Conservation (phyloP, 2,329 filamentous ascomycete species). For the Colletotrichum sp. region DNA sequence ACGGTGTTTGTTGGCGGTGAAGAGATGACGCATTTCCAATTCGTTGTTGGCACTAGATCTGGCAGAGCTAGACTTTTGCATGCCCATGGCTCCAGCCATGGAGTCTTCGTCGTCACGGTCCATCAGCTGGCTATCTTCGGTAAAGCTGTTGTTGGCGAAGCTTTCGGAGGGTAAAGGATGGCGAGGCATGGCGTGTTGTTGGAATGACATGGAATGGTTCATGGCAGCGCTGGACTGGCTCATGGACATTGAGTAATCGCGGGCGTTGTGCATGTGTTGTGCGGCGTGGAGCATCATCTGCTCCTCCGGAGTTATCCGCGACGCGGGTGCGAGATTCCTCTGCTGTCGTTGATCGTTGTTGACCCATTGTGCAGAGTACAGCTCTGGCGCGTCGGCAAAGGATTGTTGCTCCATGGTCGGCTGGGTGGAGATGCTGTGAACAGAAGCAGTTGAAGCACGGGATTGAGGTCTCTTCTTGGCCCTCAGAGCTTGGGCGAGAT, state of each 20-base stretch:
- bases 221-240: slow-evolving; percentile 30
- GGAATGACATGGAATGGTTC: slow-evolving; percentile 26
- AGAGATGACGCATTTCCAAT: slow-evolving; percentile 78
- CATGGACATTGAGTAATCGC: slow-evolving; percentile 52
- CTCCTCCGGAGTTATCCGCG: slow-evolving; percentile 61
- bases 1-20: slow-evolving; percentile 71
- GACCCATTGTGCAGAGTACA: slow-evolving; percentile 58
- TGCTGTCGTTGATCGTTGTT: slow-evolving; percentile 47
- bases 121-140: slow-evolving; percentile 65
- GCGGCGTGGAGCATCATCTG: slow-evolving; percentile 61
- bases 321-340: slow-evolving; percentile 46
- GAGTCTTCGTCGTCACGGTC: slow-evolving; percentile 67
- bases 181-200: slow-evolving; percentile 45
- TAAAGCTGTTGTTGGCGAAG: slow-evolving; percentile 60
- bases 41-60: slow-evolving; percentile 81
- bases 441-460: slow-evolving; percentile 61
- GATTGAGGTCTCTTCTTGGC: slow-evolving; percentile 58
- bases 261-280: slow-evolving; percentile 58
- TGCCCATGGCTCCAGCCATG: slow-evolving; percentile 46
- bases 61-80: slow-evolving; percentile 61
- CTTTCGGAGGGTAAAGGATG: slow-evolving; percentile 61
- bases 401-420: slow-evolving; percentile 53
- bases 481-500: slow-evolving; percentile 38
- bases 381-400: slow-evolving; percentile 47
- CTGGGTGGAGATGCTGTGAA: slow-evolving; percentile 59